phyloP scores from a whole-genome alignment of 129 eudicot species.

The Oenanthe sinensis region DNA sequence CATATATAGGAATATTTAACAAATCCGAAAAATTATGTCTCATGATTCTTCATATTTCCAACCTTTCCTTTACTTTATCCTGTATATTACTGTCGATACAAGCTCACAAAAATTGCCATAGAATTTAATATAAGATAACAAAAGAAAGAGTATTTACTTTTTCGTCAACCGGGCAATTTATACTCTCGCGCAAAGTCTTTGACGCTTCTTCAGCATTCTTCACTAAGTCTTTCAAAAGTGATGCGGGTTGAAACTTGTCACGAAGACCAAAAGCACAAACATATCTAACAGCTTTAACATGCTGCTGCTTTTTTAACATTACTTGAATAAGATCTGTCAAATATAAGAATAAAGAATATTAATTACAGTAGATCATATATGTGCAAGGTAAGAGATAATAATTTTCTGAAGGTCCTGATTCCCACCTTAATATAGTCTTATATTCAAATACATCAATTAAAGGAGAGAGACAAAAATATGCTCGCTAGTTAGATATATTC shows the following conservation, averaged over 20 bases:
- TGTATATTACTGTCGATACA: neutral
- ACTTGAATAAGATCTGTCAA: constrained; percentile 11
- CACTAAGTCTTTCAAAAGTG: constrained; percentile 10
- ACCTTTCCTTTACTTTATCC: neutral
- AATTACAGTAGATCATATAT: neutral
- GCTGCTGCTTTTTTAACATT: neutral
- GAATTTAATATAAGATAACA: neutral
- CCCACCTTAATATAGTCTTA: neutral
- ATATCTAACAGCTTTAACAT: constrained; percentile 5
- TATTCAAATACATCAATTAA: neutral
- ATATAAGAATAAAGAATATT: neutral
- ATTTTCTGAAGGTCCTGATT: neutral
- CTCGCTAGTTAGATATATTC: neutral
- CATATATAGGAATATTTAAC: too few species aligned
- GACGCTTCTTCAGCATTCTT: constrained; percentile 2
- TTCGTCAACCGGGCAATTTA: neutral
- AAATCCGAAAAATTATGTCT: too few species aligned
- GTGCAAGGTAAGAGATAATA: neutral
- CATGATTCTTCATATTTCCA: neutral
- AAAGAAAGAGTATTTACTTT: neutral
- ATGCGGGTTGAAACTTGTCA: constrained; percentile 11
- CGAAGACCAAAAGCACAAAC: constrained; percentile 13
- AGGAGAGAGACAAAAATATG: neutral
- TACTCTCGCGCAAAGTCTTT: neutral
- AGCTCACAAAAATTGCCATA: neutral